Evolutionary conservation across 2,329 filamentous ascomycete species (phyloP), one percentile per base, ranked within the genome.

Genomic region (Lomentospora prolificans): DNA sequence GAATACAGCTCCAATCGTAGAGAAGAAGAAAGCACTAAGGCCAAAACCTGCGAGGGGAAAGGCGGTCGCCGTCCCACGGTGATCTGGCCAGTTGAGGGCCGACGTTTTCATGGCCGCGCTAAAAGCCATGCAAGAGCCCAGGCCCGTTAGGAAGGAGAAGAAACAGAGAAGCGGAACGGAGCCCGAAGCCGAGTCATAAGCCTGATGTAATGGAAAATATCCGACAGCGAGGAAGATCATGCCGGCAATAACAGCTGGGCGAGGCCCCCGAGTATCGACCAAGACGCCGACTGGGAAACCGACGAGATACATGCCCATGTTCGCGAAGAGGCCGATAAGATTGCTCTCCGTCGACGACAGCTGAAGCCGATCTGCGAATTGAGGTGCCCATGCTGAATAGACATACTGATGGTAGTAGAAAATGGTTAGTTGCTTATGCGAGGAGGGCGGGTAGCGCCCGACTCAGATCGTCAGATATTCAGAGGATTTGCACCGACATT

Each of bases 321-420:
- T 92, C n/a, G 84, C 88, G 50, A 82, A 80, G n/a, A 87, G 77
- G 46, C 88, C 91, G 66, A 99, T 91, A 61, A 97, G 71, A 70
- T 99, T 97, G 70, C 84, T 90, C 69, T 96, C 80, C 2, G 92
- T 97, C n/a, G 94, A 87, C 12, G 90, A 90, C 59, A 97, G 81
- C 67, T 87, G 84, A 63, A 99, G 77, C 63, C 82, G 85, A 65
- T 95, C 85, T 52, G 91, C 90, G 67, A 96, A 96, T 71, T 96
- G 91, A 19, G 94, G 94, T 12, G 89, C 90, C 91, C 94, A 99
- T 71, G 92, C 92, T 56, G 90, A 96, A 72, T 96, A 99, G 66
- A 91, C 92, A 81, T 99, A 97, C 90, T 96, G 66, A 52, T 53
- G 14, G 33, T 53, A 46, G 36, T 54, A 33, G 46, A 39, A 22